These are phyloP conservation scores for Termitomyces sp. DNA, from an alignment of 768 basidiomycete species.

Conservation along the genomic window DNA sequence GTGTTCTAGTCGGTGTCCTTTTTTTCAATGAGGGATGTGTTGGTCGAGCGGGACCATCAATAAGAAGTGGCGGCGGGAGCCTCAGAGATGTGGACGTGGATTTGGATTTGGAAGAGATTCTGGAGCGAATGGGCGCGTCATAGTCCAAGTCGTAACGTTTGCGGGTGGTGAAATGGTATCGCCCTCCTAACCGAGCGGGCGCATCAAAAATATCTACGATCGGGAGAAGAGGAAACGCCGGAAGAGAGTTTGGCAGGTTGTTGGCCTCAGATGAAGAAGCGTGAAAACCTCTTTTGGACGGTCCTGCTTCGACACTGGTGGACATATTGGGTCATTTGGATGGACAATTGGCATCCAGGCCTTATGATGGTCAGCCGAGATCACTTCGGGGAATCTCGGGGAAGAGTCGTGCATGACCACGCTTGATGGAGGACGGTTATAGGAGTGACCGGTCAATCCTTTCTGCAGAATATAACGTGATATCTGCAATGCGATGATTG, in stretches of 20 bases:
- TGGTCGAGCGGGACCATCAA: background rate
- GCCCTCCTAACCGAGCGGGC: background rate
- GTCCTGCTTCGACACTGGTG: background rate
- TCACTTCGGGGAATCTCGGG: background rate
- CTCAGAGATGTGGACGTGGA: background rate
- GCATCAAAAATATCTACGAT: background rate
- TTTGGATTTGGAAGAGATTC: background rate
- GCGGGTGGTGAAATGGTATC: background rate
- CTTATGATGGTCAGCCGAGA: background rate
- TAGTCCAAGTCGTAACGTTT: background rate
- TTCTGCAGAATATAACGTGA: background rate
- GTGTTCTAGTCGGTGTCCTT: background rate
- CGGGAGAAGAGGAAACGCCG: background rate
- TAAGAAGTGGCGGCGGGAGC: background rate
- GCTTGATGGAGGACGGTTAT: background rate
- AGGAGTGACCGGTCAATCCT: background rate
- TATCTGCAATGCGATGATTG: background rate
- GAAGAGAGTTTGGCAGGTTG: background rate
- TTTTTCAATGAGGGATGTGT: background rate
- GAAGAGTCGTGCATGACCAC: no score
- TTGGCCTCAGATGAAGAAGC: background rate
- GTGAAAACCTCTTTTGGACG: background rate
- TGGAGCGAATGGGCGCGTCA: background rate
- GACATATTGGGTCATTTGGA: no score
- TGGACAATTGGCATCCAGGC: background rate